Percentiles rank a stretch among this genome's conserved stretches.
Conservation (phyloP, 108 stramenopile genomes). For the Schizochytrium sp. region DNA sequence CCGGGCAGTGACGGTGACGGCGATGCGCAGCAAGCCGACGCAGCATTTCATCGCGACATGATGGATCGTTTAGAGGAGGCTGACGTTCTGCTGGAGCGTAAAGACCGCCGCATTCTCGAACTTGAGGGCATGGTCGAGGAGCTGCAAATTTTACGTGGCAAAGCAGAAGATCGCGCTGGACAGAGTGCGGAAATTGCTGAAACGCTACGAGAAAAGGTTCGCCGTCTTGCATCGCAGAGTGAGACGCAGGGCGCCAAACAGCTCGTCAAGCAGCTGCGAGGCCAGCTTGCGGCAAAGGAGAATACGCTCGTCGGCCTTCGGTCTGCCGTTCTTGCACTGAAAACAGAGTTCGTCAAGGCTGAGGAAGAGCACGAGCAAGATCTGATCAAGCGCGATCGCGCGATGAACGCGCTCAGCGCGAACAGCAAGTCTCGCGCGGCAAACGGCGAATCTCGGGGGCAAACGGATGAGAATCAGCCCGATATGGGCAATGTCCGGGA, state of each 20-base stretch:
- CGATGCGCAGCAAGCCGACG: background rate
- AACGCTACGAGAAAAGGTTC: background rate
- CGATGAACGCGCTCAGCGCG: background rate
- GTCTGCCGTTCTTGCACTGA: slow-evolving; percentile 23
- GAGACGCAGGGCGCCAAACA: background rate
- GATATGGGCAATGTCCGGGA: background rate
- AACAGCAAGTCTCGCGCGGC: background rate
- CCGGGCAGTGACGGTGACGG: background rate
- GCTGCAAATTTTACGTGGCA: background rate
- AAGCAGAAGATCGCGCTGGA: background rate
- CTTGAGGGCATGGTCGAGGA: background rate
- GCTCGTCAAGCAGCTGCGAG: slow-evolving; percentile 19
- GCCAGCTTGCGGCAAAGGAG: slow-evolving; percentile 6
- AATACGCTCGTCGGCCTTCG: slow-evolving; percentile 22
- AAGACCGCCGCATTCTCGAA: slow-evolving; percentile 14
- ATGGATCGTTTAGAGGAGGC: slow-evolving; percentile 22
- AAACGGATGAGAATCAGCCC: background rate
- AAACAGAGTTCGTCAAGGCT: slow-evolving; percentile 32
- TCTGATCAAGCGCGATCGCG: background rate
- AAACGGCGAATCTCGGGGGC: background rate
- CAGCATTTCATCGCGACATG: background rate
- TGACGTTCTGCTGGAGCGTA: slow-evolving; percentile 3
- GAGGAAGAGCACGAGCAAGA: slow-evolving; percentile 1
- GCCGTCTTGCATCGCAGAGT: background rate
- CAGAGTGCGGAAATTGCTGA: slow-evolving; percentile 6